A percentile compares a stretch with the other conserved stretches of the same genome.
These are phyloP conservation scores for Ceratocystis alfenasii DNA, from an alignment of 2,329 filamentous ascomycete species.

Conservation along the genomic window DNA sequence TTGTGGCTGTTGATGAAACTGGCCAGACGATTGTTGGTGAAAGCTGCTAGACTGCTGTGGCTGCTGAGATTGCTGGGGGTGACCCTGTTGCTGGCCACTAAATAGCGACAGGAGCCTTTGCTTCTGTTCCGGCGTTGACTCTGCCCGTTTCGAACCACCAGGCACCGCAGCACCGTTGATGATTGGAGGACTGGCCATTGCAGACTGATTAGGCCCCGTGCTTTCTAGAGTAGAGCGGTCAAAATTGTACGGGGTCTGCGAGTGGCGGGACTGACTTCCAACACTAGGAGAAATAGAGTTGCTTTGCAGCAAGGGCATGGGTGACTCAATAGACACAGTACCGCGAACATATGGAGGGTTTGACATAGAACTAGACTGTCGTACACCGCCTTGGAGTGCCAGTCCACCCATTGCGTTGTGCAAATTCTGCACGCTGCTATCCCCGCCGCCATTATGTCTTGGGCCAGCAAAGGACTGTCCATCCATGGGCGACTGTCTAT, in stretches of 20 bases:
- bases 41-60: background rate
- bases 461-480: slow-evolving; percentile 13
- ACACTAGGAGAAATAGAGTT: slow-evolving; percentile 21
- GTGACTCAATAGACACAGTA: slow-evolving; percentile 20
- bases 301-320: slow-evolving; percentile 11
- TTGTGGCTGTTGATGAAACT: slow-evolving; percentile 12
- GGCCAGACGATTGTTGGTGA: background rate
- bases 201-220: slow-evolving; percentile 21
- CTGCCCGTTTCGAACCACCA: slow-evolving; percentile 28
- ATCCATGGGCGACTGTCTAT: slow-evolving; percentile 21
- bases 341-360: slow-evolving; percentile 19
- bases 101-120: slow-evolving; percentile 50
- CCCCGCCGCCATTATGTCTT: slow-evolving; percentile 12
- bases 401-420: slow-evolving; percentile 20
- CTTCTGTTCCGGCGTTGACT: slow-evolving; percentile 33
- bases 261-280: slow-evolving; percentile 20
- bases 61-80: background rate
- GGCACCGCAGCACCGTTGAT: slow-evolving; percentile 27
- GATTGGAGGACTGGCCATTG: slow-evolving; percentile 26
- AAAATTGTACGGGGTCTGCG: slow-evolving; percentile 22
- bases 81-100: slow-evolving; percentile 29
- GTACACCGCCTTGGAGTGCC: slow-evolving; percentile 20
- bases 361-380: slow-evolving; percentile 18
- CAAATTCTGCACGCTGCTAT: slow-evolving; percentile 4
- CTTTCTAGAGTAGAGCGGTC: slow-evolving; percentile 19